phyloP scores from a whole-genome alignment of 2,329 filamentous ascomycete species.

The Monosporascus sp. region DNA sequence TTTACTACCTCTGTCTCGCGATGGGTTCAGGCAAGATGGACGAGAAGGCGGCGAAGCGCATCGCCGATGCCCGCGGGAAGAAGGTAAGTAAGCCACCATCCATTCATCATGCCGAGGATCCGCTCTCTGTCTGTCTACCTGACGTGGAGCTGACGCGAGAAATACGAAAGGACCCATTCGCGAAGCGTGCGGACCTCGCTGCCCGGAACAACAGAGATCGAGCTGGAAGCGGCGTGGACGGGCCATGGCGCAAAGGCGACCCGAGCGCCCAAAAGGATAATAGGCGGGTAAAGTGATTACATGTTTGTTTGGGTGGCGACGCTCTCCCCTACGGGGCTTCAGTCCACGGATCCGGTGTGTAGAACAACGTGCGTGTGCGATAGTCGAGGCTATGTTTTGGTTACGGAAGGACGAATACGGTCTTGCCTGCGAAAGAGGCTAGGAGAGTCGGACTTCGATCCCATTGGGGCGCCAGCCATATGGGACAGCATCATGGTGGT shows the following conservation, averaged over 20 bases:
- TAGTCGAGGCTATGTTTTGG: too few species aligned
- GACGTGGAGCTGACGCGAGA: background rate
- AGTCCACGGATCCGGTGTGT: too few species aligned
- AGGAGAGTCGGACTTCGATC: too few species aligned
- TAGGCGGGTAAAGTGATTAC: background rate
- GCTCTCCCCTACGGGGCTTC: too few species aligned
- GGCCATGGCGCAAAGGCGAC: conserved; percentile 1
- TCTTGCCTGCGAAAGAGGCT: too few species aligned
- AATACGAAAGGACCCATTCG: conserved; percentile 18
- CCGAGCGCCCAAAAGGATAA: background rate
- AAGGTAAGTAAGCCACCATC: conserved; percentile 24
- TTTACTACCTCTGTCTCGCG: background rate
- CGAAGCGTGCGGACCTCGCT: conserved; percentile 18
- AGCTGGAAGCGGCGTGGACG: conserved; percentile 7
- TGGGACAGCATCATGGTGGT: too few species aligned
- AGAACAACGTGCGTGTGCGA: too few species aligned
- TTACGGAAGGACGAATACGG: too few species aligned
- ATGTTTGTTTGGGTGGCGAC: background rate
- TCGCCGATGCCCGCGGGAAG: conserved; percentile 35
- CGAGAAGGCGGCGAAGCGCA: conserved; percentile 35
- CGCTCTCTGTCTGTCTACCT: background rate
- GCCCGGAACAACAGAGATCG: conserved; percentile 14
- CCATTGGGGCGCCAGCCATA: too few species aligned
- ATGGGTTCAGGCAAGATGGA: conserved; percentile 38
- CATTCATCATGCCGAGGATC: background rate